Conservation (phyloP, 2,329 filamentous ascomycete species). For the Cladophialophora chaetospira region DNA sequence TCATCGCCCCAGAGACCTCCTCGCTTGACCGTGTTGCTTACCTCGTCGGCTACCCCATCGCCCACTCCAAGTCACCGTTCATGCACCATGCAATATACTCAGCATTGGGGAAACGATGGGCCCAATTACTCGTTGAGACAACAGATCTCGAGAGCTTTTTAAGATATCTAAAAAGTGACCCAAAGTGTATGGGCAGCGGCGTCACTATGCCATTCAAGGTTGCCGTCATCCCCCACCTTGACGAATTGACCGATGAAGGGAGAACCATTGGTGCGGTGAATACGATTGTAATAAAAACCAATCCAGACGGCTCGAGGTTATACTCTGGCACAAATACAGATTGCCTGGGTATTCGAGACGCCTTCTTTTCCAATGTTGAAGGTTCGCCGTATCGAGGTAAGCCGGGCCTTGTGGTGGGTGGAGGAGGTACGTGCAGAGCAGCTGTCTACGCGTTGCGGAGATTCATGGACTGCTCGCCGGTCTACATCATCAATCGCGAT, state of each 20-base stretch:
- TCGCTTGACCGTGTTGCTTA: slow-evolving; percentile 55
- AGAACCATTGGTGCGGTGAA: slow-evolving; percentile 76
- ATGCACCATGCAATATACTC: slow-evolving; percentile 59
- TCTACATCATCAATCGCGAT: slow-evolving; percentile 80
- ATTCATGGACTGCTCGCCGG: slow-evolving; percentile 66
- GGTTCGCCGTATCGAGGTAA: slow-evolving; percentile 54
- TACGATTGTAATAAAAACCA: slow-evolving; percentile 67
- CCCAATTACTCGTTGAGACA: slow-evolving; percentile 43
- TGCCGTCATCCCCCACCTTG: slow-evolving; percentile 70
- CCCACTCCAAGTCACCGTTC: slow-evolving; percentile 59
- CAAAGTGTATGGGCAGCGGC: slow-evolving; percentile 60
- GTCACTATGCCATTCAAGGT: slow-evolving; percentile 85
- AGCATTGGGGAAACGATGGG: slow-evolving; percentile 54
- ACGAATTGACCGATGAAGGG: slow-evolving; percentile 72
- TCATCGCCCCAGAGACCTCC: slow-evolving; percentile 24
- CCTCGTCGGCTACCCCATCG: slow-evolving; percentile 59
- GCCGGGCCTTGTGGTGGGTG: slow-evolving; percentile 73
- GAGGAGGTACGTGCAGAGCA: slow-evolving; percentile 75
- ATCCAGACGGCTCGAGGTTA: slow-evolving; percentile 46
- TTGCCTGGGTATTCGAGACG: slow-evolving; percentile 74
- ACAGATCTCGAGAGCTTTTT: slow-evolving; percentile 39
- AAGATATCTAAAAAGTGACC: slow-evolving; percentile 39
- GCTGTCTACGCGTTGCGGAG: slow-evolving; percentile 74
- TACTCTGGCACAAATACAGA: slow-evolving; percentile 80
- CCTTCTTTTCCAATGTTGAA: slow-evolving; percentile 59